Evolutionary conservation across 2,329 filamentous ascomycete genomes (phyloP), one percentile per base, ranked within the genome.

Genomic region (Aspergillus niger): DNA sequence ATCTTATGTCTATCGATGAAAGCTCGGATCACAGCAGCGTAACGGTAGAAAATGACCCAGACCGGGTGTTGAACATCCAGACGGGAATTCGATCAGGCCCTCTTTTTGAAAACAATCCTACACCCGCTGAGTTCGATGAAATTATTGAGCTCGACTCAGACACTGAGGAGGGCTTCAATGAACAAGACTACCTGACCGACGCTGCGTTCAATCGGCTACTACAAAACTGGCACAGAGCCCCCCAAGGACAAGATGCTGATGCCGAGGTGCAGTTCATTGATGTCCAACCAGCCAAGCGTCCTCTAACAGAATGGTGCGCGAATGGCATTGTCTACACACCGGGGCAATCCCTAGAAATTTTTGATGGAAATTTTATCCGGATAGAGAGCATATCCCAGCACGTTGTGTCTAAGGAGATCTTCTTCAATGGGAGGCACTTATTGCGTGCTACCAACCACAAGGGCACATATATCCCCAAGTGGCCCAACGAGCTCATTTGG

Each of bases 401-500:
- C 5, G 8, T 58, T 36, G 32, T 36, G 0, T 63, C 55, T 0
- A 63, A 65, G 0, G 55, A 64, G 0, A 56, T 79, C 0, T 70
- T 70, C 0, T 66, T 85, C 2, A 67, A 70, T 41, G 81, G 82
- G 0, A 67, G 74, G 1, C 72, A 71, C 2, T 74, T 79, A 5
- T 67, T 72, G 4, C 72, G 72, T 8, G 69, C 71, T 1, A 72
- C 70, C 2, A 59, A 72, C 1, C 63, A 78, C 15, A 62, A 72
- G 2, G 74, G 73, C 0, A 69, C 55, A 0, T 70, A 66, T 30
- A 51, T 83, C 2, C 76, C 76, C 0, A 72, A 69, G 10, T 70
- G 72, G 28, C 44, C 58, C 0, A 80, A 84, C 48, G 83, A 86
- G 60, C 58, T 86, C 22, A 75, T 76, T 22, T 78, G 80, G 74